Evolutionary conservation across 2,329 filamentous ascomycete species (phyloP).

Genomic region (Aspergillus puulaauensis): DNA sequence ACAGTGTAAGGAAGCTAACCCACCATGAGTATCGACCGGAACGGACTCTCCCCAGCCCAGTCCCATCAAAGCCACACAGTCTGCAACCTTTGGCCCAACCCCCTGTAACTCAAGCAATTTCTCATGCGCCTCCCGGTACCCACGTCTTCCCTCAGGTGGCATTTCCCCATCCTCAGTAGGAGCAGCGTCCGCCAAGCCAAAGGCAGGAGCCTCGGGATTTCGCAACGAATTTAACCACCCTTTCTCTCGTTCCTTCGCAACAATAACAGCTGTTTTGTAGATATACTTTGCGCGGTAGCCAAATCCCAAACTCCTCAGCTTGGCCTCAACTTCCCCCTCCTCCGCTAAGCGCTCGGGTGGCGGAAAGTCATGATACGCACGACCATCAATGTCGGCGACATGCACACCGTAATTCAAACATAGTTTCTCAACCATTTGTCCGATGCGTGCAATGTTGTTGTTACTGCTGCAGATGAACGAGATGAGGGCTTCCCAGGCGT

Average conservation of each 20-base stretch:
- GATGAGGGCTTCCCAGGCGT: slow-evolving; percentile 91
- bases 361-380: slow-evolving; percentile 85
- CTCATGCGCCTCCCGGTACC: slow-evolving; percentile 78
- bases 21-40: slow-evolving; percentile 87
- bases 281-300: slow-evolving; percentile 95
- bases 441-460: slow-evolving; percentile 94
- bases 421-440: slow-evolving; percentile 93
- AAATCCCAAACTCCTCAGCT: slow-evolving; percentile 81
- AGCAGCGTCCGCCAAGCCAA: slow-evolving; percentile 45
- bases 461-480: slow-evolving; percentile 99
- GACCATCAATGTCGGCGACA: slow-evolving; percentile 67
- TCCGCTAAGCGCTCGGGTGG: slow-evolving; percentile 69
- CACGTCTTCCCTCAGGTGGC: slow-evolving; percentile 55
- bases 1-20: slow-evolving; percentile 14
- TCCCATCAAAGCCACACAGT: slow-evolving; percentile 96
- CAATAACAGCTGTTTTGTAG: slow-evolving; percentile 74
- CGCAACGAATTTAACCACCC: slow-evolving; percentile 76
- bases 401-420: slow-evolving; percentile 81
- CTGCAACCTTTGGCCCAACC: slow-evolving; percentile 94
- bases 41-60: slow-evolving; percentile 94
- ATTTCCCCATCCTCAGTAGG: slow-evolving; percentile 43
- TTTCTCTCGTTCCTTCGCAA: slow-evolving; percentile 64
- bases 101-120: slow-evolving; percentile 76
- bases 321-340: slow-evolving; percentile 68
- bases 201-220: slow-evolving; percentile 70